A percentile compares a stretch with the other conserved stretches of the same genome.
Evolutionary conservation across 352 stramenopile genomes (phyloP).

Genomic region (Phytophthora uliginosa): DNA sequence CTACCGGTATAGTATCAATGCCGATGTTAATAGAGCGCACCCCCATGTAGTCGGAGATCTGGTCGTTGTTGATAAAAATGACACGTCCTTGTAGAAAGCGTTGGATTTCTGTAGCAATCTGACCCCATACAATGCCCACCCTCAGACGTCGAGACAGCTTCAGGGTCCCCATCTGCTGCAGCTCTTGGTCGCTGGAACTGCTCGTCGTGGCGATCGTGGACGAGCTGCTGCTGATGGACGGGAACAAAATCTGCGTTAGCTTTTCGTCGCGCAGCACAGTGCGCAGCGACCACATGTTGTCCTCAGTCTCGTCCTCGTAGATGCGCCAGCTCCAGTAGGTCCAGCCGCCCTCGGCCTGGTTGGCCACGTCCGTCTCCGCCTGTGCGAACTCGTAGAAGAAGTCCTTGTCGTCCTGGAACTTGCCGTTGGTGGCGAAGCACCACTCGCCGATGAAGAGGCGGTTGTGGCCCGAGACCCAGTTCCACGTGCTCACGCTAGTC

Average conservation of each 20-base stretch:
- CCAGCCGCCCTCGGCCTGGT: conserved; percentile 62
- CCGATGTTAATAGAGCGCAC: no score
- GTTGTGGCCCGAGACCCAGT: conserved; percentile 44
- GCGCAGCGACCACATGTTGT: conserved; percentile 77
- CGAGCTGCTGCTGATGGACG: conserved; percentile 23
- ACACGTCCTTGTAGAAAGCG: no score
- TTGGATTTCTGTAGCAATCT: no score
- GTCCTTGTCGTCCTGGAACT: conserved; percentile 57
- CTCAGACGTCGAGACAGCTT: no score
- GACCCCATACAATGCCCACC: no score
- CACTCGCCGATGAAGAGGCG: conserved; percentile 74
- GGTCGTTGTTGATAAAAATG: no score
- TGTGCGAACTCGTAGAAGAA: conserved; percentile 62
- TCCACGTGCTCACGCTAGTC: conserved; percentile 52
- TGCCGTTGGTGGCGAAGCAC: conserved; percentile 66
- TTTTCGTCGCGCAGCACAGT: conserved; percentile 61
- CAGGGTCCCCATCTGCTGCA: neutral
- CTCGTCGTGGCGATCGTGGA: conserved; percentile 4
- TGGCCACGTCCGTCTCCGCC: conserved; percentile 62
- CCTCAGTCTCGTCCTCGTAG: conserved; percentile 65
- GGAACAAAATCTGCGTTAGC: conserved; percentile 41
- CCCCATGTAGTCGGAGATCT: no score
- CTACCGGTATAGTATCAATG: no score
- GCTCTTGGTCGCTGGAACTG: conserved; percentile 17
- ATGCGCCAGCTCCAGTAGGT: conserved; percentile 84